phyloP scores from a whole-genome alignment of 495 filamentous ascomycete genomes.

The Penicillium turbatum region DNA sequence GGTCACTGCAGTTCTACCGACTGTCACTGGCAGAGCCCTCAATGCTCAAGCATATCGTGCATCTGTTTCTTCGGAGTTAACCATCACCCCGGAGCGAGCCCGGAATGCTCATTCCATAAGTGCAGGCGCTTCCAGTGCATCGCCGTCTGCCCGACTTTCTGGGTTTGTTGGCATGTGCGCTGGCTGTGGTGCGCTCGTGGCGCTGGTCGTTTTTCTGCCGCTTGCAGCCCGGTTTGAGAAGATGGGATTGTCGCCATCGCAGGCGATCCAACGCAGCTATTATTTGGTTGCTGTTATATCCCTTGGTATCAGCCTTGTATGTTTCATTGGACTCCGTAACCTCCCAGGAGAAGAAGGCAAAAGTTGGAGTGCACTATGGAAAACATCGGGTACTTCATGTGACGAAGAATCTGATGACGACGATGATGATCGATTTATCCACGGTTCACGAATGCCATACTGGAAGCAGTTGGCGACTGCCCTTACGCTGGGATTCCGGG shows the following conservation, averaged over 20 bases:
- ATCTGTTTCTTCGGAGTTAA: constrained; percentile 59
- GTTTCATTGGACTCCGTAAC: constrained; percentile 74
- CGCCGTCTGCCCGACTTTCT: constrained; percentile 62
- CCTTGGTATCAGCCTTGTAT: constrained; percentile 64
- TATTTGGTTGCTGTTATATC: constrained; percentile 77
- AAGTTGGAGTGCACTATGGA: constrained; percentile 51
- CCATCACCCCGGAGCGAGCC: constrained; percentile 56
- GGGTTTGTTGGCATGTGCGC: constrained; percentile 91
- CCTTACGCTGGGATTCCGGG: constrained; percentile 65
- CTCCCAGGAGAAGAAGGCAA: constrained; percentile 76
- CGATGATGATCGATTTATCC: not conserved
- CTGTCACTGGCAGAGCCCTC: constrained; percentile 58
- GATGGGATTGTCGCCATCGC: constrained; percentile 56
- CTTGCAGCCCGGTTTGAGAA: constrained; percentile 74
- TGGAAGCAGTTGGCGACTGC: constrained; percentile 55
- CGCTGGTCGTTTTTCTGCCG: constrained; percentile 75
- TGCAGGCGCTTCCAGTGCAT: constrained; percentile 10
- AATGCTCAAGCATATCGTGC: constrained; percentile 18
- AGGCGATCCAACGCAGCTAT: constrained; percentile 74
- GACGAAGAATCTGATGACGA: constrained; percentile 5
- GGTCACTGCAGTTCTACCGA: constrained; percentile 92
- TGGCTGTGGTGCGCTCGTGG: constrained; percentile 83
- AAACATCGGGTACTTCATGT: not conserved
- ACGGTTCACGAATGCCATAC: constrained; percentile 22
- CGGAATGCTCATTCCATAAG: constrained; percentile 12